Evolutionary conservation across 768 basidiomycete genomes (phyloP), one percentile per base, ranked within the genome.

Genomic region (Austroboletus eburneus): DNA sequence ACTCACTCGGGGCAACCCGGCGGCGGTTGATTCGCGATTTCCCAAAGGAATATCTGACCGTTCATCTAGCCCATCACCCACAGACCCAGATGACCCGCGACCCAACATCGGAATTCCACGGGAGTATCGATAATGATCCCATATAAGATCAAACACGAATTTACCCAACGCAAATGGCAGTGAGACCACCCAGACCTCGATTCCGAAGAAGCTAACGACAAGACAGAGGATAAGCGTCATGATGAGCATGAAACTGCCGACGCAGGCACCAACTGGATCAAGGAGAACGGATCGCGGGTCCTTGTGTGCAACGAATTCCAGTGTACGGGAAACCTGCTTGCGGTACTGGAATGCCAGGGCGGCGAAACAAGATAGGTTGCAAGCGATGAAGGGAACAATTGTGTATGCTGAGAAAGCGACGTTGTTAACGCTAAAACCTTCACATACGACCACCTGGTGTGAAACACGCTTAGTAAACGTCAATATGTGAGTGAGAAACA

Each of bases 151-250:
- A 40, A 83, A 80, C 5, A 77, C 27, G 30, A 93, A 73, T 66
- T 91, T 92, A 43, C 78, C 63, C 0, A 74, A 61, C 0, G 90
- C 91, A 39, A 91, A 91, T 0, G 94, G 91, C 12, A 91, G 74
- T 4, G 80, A 87, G 39, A 95, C 85, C 67, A 76, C 80, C 87
- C 88, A 92, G 3, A 90, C 87, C 42, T 90, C 85, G 16, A 90
- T 72, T 38, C 80, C 75, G 52, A 87, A 72, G 63, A 85, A 89
- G 59, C 83, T 87, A 49, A 85, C 80, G 5, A 83, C 80, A 42
- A 95, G 80, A 18, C 89, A 77, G 9, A 87, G 74, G n/a, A 78
- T 66, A 14, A 97, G 77, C 29, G 87, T 86, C 12, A 71, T 64
- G 1, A 75, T 70, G 12, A 96, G 75, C 37, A 94, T 66, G 20